phyloP scores from a whole-genome alignment of 345 rosid species.

The Laguncularia racemosa region DNA sequence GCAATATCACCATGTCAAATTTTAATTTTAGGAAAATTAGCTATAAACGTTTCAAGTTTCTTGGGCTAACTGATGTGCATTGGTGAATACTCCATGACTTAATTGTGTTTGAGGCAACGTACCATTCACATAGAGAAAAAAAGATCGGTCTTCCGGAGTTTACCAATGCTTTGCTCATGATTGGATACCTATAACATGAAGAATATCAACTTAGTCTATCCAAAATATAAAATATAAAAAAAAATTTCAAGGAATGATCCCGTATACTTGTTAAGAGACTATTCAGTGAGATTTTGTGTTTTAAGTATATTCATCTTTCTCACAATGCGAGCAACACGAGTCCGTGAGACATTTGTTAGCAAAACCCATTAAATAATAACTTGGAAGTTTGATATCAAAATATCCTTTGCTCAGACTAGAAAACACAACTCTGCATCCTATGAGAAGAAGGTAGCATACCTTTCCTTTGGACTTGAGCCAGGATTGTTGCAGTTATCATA shows the following conservation, averaged over 20 bases:
- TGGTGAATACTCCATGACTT: background rate
- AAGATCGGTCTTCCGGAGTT: conserved; percentile 45
- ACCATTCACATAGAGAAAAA: conserved; percentile 66
- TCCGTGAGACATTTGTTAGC: too few species aligned
- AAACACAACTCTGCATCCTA: background rate
- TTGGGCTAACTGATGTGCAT: too few species aligned
- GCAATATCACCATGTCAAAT: too few species aligned
- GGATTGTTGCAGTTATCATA: conserved; percentile 37
- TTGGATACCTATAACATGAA: conserved; percentile 27
- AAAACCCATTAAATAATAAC: too few species aligned
- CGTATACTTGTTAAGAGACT: background rate
- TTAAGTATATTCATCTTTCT: too few species aligned
- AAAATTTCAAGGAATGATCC: background rate
- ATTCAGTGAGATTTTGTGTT: too few species aligned
- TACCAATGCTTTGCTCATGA: conserved; percentile 49
- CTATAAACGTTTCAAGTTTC: too few species aligned
- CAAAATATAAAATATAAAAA: background rate
- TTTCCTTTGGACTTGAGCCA: conserved; percentile 33
- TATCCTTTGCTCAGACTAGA: too few species aligned
- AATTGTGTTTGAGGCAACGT: conserved; percentile 8
- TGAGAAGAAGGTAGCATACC: conserved; percentile 15
- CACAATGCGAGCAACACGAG: too few species aligned
- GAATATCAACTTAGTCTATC: background rate
- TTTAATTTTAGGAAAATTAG: too few species aligned
- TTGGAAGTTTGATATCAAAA: too few species aligned